phyloP scores from a whole-genome alignment of 192 early-diverging fungal genomes.

The Rhizoclosmatium globosum region DNA sequence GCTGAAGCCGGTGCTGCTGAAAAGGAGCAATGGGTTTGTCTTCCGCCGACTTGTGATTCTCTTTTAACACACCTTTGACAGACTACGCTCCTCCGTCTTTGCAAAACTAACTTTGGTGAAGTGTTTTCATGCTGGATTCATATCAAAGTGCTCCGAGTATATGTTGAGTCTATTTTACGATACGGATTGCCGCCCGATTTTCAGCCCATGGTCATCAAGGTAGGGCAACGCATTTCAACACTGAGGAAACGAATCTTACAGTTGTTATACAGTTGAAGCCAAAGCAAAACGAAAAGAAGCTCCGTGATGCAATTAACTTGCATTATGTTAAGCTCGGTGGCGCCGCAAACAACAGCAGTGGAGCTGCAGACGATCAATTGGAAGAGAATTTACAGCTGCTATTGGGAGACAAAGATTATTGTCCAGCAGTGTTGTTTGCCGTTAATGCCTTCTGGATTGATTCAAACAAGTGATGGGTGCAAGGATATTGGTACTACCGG shows the following conservation, averaged over 20 bases:
- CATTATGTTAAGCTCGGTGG: conserved; percentile 90
- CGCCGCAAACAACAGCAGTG: conserved; percentile 45
- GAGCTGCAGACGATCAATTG: conserved; percentile 68
- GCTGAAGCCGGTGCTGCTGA: conserved; percentile 79
- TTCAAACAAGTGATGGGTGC: conserved; percentile 20
- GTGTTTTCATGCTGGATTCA: conserved; percentile 93
- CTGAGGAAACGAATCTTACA: background rate
- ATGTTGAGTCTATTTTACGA: conserved; percentile 96
- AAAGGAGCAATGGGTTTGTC: conserved; percentile 74
- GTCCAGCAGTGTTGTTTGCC: conserved; percentile 86
- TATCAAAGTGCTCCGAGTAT: conserved; percentile 91
- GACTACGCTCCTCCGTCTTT: conserved; percentile 82
- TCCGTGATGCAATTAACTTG: conserved; percentile 75
- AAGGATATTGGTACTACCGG: background rate
- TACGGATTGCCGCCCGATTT: conserved; percentile 98
- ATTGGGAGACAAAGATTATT: conserved; percentile 86
- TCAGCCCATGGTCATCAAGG: conserved; percentile 74
- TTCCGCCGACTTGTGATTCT: background rate
- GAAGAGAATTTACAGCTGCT: conserved; percentile 85
- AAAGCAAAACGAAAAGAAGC: conserved; percentile 81
- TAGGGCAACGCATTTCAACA: conserved; percentile 35
- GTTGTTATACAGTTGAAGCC: conserved; percentile 63
- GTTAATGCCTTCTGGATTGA: conserved; percentile 57
- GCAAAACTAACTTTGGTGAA: conserved; percentile 95
- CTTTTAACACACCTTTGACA: conserved; percentile 28